phyloP scores from a whole-genome alignment of 345 rosid genomes.

The Viola odorata region DNA sequence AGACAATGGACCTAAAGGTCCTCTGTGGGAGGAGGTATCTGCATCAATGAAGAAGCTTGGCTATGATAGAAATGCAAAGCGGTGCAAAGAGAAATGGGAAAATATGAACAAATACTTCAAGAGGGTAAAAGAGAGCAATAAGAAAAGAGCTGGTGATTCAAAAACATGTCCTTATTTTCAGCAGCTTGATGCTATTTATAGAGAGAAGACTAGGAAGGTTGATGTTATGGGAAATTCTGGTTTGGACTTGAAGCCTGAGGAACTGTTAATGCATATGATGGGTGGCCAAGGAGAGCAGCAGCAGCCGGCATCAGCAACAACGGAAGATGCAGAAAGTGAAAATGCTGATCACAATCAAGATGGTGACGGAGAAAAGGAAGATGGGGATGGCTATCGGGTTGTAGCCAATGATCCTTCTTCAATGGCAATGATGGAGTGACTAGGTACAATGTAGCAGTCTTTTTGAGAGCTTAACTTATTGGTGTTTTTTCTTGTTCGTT shows the following conservation, averaged over 20 bases:
- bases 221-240: slow-evolving; percentile 20
- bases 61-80: slow-evolving; percentile 24
- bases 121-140: slow-evolving; percentile 32
- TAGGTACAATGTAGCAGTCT: slow-evolving; percentile 3
- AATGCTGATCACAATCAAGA: slow-evolving; percentile 28
- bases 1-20: slow-evolving; percentile 25
- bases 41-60: slow-evolving; percentile 24
- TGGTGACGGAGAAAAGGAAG: slow-evolving; percentile 22
- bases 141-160: slow-evolving; percentile 24
- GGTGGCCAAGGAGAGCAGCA: slow-evolving; percentile 29
- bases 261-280: slow-evolving; percentile 50
- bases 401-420: slow-evolving; percentile 33
- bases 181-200: slow-evolving; percentile 59
- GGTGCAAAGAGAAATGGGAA: slow-evolving; percentile 38
- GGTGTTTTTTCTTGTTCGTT: slow-evolving; percentile 12
- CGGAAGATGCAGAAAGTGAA: slow-evolving; percentile 30
- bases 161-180: slow-evolving; percentile 30
- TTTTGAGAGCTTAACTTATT: slow-evolving; percentile 10
- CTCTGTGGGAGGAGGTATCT: slow-evolving; percentile 30
- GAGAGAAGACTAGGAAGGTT: slow-evolving; percentile 37
- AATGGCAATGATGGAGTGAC: slow-evolving; percentile 27
- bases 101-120: slow-evolving; percentile 37
- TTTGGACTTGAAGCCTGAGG: slow-evolving; percentile 40
- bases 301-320: slow-evolving; percentile 24
- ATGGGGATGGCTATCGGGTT: slow-evolving; percentile 21